Evolutionary conservation across 108 stramenopile genomes (phyloP), one percentile per base, ranked within the genome.

Genomic region (Epithemia pelagica): DNA sequence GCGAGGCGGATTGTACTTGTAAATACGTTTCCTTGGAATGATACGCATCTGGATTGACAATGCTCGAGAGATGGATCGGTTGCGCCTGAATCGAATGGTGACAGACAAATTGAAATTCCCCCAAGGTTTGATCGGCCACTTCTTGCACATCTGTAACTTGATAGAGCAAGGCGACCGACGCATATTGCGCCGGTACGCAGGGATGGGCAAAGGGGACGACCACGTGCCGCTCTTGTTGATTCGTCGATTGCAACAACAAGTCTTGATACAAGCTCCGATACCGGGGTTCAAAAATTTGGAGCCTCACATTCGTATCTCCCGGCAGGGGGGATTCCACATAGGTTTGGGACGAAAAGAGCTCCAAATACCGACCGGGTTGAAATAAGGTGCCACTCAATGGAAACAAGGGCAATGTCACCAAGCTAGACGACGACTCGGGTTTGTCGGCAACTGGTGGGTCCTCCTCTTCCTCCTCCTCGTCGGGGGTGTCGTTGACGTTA

Each of bases 241-340:
- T 29, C 8, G 8, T 19, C 25, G 28, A 26, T 46, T 46, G 37
- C 37, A 46, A 15, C 37, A 46, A 46, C 32, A 78, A 59, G 68
- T 78, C 77, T 53, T 69, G 51, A 69, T 78, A 78, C 64, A 78
- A 61, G 65, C 73, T 19, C 25, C 77, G 68, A 29, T 78, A 78
- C 46, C 77, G 68, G 3, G 77, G 77, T 61, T 78, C 77, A 68
- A 78, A 78, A 65, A 78, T 78, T 46, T 59, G 21, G 2, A 72
- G 46, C 10, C 58, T 32, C 26, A 58, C 31, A 32, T 72, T 64
- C 56, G 58, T 65, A 26, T 57, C 56, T 19, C 37, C 37, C 10
- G 37, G 37, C 37, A 46, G 15, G 37, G 37, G 15, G 10, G 37
- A 15, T 46, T 46, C 37, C 37, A 46, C 37, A 46, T 46, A 46